Conservation (phyloP, 164 flowering plant species). For the Liriodendron chinense region DNA sequence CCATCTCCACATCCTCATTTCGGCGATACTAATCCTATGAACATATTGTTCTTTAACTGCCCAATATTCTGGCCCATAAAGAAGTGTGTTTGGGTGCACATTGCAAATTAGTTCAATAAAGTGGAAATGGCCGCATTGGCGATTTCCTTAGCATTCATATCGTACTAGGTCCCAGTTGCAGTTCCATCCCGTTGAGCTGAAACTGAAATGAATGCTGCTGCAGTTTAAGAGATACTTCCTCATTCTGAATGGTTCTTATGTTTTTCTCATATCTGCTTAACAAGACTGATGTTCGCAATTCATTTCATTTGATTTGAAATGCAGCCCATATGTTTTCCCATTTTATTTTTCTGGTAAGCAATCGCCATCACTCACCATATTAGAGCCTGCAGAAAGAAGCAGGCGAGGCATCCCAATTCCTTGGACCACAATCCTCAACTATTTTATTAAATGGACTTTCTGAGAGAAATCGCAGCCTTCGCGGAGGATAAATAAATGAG, state of each 20-base stretch:
- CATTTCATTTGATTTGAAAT: not conserved
- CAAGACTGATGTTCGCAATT: not conserved
- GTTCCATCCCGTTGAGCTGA: not conserved
- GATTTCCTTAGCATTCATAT: not conserved
- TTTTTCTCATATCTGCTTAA: not conserved
- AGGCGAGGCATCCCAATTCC: conserved; percentile 8
- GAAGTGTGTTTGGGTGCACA: too few relatives aligned
- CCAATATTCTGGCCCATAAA: too few relatives aligned
- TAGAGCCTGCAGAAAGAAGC: conserved; percentile 15
- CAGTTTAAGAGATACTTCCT: not conserved
- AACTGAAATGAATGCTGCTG: not conserved
- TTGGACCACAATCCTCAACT: not conserved
- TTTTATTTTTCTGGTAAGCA: not conserved
- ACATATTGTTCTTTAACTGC: too few relatives aligned
- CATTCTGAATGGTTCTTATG: too few relatives aligned
- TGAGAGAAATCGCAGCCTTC: conserved; percentile 15
- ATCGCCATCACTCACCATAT: not conserved
- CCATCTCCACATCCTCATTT: too few relatives aligned
- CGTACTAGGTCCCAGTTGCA: not conserved
- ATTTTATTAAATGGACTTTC: conserved; percentile 11
- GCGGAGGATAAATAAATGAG: not conserved
- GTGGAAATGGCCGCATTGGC: too few relatives aligned
- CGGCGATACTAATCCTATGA: too few relatives aligned
- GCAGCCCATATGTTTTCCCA: not conserved
- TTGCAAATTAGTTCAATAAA: too few relatives aligned